phyloP scores from a whole-genome alignment of 371 early-diverging fungal genomes.

The Actinomortierella wolfii region DNA sequence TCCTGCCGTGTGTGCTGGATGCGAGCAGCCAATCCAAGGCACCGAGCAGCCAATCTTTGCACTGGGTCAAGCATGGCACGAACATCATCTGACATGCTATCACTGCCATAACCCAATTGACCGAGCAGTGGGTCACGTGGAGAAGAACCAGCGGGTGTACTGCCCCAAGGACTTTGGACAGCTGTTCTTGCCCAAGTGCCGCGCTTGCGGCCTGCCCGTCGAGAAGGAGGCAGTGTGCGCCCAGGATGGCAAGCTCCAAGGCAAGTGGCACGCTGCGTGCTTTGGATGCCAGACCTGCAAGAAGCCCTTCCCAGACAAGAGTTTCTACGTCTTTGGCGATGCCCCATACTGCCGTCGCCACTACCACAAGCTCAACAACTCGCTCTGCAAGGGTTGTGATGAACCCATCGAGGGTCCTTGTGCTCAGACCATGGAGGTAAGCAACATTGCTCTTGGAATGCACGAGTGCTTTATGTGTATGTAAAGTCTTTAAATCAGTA shows the following conservation, averaged over 20 bases:
- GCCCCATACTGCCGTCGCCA: constrained; percentile 84
- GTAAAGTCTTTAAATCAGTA: no score
- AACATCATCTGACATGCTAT: constrained; percentile 68
- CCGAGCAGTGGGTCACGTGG: constrained; percentile 53
- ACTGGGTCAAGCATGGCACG: constrained; percentile 66
- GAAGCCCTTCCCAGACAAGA: constrained; percentile 83
- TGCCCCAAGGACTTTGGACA: constrained; percentile 75
- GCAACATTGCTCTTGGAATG: no score
- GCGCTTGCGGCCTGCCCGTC: constrained; percentile 68
- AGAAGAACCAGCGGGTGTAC: constrained; percentile 76
- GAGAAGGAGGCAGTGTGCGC: constrained; percentile 80
- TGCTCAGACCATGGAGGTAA: constrained; percentile 76
- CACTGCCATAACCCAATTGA: constrained; percentile 69
- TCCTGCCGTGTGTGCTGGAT: constrained; percentile 21
- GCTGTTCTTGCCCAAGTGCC: constrained; percentile 69
- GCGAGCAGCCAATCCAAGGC: constrained; percentile 41
- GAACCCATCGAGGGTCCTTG: constrained; percentile 87
- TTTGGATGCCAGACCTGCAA: constrained; percentile 81
- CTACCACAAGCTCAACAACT: constrained; percentile 82
- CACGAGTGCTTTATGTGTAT: not conserved
- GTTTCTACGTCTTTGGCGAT: constrained; percentile 83
- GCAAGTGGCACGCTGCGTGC: constrained; percentile 81
- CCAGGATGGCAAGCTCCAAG: constrained; percentile 75
- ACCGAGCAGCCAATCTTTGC: constrained; percentile 62
- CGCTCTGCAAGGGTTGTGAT: constrained; percentile 77